Evolutionary conservation across 2,329 filamentous ascomycete species (phyloP).

Genomic region (Fusarium multiceps): DNA sequence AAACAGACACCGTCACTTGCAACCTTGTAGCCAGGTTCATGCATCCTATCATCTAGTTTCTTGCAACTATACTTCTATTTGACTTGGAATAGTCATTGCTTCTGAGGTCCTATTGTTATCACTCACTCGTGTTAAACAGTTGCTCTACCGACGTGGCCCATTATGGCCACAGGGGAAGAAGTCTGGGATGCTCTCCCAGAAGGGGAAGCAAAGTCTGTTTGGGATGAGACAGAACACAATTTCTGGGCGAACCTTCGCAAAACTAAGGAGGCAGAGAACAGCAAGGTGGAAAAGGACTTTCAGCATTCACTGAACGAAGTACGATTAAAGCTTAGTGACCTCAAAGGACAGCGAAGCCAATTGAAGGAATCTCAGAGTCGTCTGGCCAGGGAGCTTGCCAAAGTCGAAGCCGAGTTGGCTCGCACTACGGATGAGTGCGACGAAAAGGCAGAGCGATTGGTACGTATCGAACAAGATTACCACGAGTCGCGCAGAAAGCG

Average conservation of each 20-base stretch:
- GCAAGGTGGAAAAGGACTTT: conserved; percentile 43
- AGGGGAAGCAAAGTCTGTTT: conserved; percentile 50
- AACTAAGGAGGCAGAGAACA: conserved; percentile 41
- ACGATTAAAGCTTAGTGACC: conserved; percentile 46
- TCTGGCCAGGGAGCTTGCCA: conserved; percentile 48
- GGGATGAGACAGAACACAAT: conserved; percentile 52
- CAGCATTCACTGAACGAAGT: conserved; percentile 43
- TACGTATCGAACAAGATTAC: conserved; percentile 49
- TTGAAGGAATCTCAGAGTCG: conserved; percentile 46
- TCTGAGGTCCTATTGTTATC: neutral
- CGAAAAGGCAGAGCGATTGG: conserved; percentile 51
- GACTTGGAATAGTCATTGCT: neutral
- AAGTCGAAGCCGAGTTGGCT: conserved; percentile 54
- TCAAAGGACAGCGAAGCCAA: conserved; percentile 46
- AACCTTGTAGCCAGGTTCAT: conserved; percentile 7
- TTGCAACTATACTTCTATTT: neutral
- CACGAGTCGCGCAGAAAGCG: conserved; percentile 45
- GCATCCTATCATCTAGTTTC: conserved; percentile 13
- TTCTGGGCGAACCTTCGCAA: conserved; percentile 50
- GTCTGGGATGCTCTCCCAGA: conserved; percentile 48
- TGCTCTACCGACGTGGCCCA: conserved; percentile 5
- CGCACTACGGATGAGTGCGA: conserved; percentile 47
- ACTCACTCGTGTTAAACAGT: neutral
- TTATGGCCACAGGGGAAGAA: conserved; percentile 42
- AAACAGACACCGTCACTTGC: conserved; percentile 15